Percentiles rank a stretch among this genome's conserved stretches.
phyloP scores from a whole-genome alignment of 371 early-diverging fungal genomes.

The Zopfochytrium polystomum region DNA sequence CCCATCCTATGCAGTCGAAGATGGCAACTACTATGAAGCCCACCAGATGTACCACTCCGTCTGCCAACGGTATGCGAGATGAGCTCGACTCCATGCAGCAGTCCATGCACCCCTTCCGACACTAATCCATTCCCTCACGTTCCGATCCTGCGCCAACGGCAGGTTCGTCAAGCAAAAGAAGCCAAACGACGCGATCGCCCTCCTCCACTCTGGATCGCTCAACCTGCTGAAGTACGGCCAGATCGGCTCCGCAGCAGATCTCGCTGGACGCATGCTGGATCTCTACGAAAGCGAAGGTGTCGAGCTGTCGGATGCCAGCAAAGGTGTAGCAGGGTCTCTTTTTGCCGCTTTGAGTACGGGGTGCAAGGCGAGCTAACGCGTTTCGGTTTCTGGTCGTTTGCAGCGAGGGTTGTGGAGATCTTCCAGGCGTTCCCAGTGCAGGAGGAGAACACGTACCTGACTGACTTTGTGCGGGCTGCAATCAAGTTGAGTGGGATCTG shows the following conservation, averaged over 20 bases:
- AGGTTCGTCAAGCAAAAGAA: constrained; percentile 84
- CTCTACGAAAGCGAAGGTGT: constrained; percentile 67
- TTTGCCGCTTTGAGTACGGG: not conserved
- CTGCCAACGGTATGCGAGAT: constrained; percentile 71
- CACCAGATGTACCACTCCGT: constrained; percentile 92
- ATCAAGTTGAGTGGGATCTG: no score
- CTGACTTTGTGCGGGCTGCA: constrained; percentile 30
- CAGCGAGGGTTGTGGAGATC: constrained; percentile 30
- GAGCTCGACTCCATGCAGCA: not conserved
- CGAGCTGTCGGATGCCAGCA: constrained; percentile 69
- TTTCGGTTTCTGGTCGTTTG: not conserved
- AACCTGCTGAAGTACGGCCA: constrained; percentile 77
- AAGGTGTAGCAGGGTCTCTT: no score
- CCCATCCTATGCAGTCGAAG: constrained; percentile 53
- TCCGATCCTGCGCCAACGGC: no score
- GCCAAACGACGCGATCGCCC: constrained; percentile 68
- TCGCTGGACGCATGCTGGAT: constrained; percentile 75
- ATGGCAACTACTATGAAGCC: constrained; percentile 87
- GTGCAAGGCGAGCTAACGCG: not conserved
- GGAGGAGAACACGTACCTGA: constrained; percentile 22
- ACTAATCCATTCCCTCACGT: no score
- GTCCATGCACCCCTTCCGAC: not conserved
- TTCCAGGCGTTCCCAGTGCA: constrained; percentile 37
- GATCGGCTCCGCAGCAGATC: constrained; percentile 79
- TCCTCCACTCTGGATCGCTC: constrained; percentile 67